A percentile compares a stretch with the other conserved stretches of the same genome.
These are phyloP conservation scores for Lepidium aucheri DNA, from an alignment of 345 rosid species.

Conservation along the genomic window DNA sequence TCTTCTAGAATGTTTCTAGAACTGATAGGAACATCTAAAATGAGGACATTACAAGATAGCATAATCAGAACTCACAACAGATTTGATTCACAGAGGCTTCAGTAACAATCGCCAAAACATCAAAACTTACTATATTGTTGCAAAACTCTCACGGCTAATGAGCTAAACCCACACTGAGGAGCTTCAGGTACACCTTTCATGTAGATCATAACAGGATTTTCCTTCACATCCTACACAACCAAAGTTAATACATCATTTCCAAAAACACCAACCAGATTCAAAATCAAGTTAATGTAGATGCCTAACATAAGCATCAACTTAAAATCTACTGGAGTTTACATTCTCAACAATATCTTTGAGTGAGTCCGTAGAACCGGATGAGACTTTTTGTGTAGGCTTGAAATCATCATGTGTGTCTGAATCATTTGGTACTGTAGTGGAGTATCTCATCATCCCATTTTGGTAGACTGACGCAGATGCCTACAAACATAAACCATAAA, in stretches of 20 bases:
- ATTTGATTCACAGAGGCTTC: not conserved
- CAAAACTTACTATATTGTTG: conserved; percentile 61
- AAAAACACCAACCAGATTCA: not conserved
- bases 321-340: conserved; percentile 29
- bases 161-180: conserved; percentile 96
- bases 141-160: conserved; percentile 81
- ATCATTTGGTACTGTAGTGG: conserved; percentile 50
- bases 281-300: not conserved
- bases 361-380: conserved; percentile 38
- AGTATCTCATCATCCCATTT: conserved; percentile 45
- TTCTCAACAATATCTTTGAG: conserved; percentile 67
- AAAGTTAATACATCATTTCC: conserved; percentile 5
- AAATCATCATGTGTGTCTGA: conserved; percentile 91
- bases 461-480: conserved; percentile 33
- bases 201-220: conserved; percentile 87
- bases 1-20: conserved; percentile 88
- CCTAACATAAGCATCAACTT: not conserved
- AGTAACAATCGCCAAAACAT: not conserved
- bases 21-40: conserved; percentile 69
- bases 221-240: conserved; percentile 67
- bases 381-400: conserved; percentile 49
- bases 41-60: not conserved
- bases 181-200: conserved; percentile 92
- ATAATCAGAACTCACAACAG: not conserved
- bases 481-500: conserved; percentile 27